Percentiles rank a stretch among this genome's conserved stretches.
phyloP scores from a whole-genome alignment of 176 grass and related monocot species.

The Phoenix dactylifera region DNA sequence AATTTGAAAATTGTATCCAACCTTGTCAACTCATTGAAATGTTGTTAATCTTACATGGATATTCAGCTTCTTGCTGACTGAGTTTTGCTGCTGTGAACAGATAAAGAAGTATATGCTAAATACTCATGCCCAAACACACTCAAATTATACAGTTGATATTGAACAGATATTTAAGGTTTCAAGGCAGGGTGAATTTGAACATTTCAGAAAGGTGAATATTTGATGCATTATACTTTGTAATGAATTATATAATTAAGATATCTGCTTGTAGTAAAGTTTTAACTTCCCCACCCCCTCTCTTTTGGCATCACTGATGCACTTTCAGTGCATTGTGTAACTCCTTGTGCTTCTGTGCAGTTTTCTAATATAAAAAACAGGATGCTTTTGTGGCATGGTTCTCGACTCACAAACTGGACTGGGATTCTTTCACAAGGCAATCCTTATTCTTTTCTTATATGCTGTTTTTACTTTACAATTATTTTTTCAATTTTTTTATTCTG shows the following conservation, averaged over 20 bases:
- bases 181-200: conserved; percentile 57
- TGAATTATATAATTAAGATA: no score
- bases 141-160: conserved; percentile 66
- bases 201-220: conserved; percentile 57
- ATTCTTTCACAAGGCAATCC: conserved; percentile 85
- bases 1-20: no score
- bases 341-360: conserved; percentile 41
- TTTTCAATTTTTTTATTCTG: background rate
- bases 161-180: conserved; percentile 83
- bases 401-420: conserved; percentile 86
- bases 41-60: no score
- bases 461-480: background rate
- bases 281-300: no score
- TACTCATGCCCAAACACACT: conserved; percentile 82
- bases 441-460: conserved; percentile 1
- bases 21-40: no score
- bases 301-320: no score
- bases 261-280: no score
- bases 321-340: background rate
- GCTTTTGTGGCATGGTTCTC: conserved; percentile 98
- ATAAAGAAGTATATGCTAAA: conserved; percentile 81
- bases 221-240: background rate
- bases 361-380: conserved; percentile 62
- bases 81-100: conserved; percentile 23
- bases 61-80: background rate